These are phyloP conservation scores for Centaurea solstitialis DNA, from an alignment of 129 eudicot genomes.

Conservation along the genomic window DNA sequence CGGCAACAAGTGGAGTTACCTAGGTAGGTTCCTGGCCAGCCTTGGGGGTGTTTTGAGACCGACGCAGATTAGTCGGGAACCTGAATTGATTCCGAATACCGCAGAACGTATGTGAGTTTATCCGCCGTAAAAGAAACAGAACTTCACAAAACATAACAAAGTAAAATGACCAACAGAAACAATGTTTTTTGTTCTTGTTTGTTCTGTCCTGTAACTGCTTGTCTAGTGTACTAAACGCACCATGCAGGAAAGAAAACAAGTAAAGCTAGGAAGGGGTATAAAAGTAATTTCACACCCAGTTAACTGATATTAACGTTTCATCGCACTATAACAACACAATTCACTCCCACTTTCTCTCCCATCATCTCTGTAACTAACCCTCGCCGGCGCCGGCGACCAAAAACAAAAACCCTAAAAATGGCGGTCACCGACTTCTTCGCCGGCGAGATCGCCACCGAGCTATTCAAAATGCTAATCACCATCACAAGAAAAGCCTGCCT, in stretches of 20 bases:
- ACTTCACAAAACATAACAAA: too few species aligned
- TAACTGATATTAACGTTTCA: conserved; percentile 6
- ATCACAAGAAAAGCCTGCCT: conserved; percentile 57
- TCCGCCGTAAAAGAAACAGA: too few species aligned
- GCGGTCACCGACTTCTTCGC: conserved; percentile 75
- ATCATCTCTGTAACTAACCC: neutral
- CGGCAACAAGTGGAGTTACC: too few species aligned
- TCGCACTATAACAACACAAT: neutral
- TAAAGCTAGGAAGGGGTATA: neutral
- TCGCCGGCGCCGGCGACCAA: conserved; percentile 5
- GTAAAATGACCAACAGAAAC: too few species aligned
- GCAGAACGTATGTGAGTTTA: too few species aligned
- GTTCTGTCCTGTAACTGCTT: too few species aligned
- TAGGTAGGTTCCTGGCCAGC: too few species aligned
- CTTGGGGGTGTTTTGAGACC: too few species aligned
- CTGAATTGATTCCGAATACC: too few species aligned
- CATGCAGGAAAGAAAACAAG: neutral
- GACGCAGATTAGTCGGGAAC: too few species aligned
- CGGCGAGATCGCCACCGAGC: conserved; percentile 92
- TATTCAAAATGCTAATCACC: conserved; percentile 56
- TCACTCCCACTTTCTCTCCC: conserved; percentile 4
- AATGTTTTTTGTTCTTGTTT: too few species aligned
- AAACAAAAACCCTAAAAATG: conserved; percentile 31
- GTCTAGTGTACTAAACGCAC: too few species aligned
- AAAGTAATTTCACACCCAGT: neutral